Base-by-base conservation (phyloP, 1,284 basidiomycete species). In the Nidula niveotomentosa region DNA sequence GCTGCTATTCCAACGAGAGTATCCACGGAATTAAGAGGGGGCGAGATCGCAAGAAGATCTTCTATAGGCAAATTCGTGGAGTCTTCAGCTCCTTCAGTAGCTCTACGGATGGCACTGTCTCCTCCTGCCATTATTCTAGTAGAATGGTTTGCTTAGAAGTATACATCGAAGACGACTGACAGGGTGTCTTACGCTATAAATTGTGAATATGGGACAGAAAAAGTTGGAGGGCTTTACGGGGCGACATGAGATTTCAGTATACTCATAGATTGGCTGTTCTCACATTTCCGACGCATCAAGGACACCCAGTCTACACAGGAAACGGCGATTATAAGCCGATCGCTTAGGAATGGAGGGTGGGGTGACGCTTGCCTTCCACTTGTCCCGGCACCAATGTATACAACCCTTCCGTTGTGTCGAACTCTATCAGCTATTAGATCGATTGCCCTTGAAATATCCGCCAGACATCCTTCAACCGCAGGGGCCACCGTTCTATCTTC, bases 361-460 rank as follows among this genome's bases (percentile, higher is more conserved):
- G 30, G 30, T 30, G 5, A 30, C 30, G 30, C 30, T 30, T 30
- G 30, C 69, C 69, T 63, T 37, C 70, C 70, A 37, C 69, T 70
- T 5, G 65, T 68, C 12, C 70, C 69, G 6, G 69, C 69, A 33
- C 70, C 70, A 56, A 72, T 65, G 52, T 69, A 71, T 15, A 71
- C 47, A 23, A 72, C 56, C 30, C 70, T 61, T 23, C 70, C 69
- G 39, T 63, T 63, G 10, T 60, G 48, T 46, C 52, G 53, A 39
- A 70, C 58, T 12, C 65, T 58, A 15, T 64, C 63, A 5, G 62
- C 62, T 46, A 69, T 67, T 5, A 57, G 53, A 55, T 71, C 70
- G 30, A 72, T 67, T 10, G 62, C 60, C 6, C 59, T 51, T 33
- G 69, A 63, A 13, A 72, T 67, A 35, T 58, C 30, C 30, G 30